phyloP scores from a whole-genome alignment of 1,284 basidiomycete species.

The Mycena sp. region DNA sequence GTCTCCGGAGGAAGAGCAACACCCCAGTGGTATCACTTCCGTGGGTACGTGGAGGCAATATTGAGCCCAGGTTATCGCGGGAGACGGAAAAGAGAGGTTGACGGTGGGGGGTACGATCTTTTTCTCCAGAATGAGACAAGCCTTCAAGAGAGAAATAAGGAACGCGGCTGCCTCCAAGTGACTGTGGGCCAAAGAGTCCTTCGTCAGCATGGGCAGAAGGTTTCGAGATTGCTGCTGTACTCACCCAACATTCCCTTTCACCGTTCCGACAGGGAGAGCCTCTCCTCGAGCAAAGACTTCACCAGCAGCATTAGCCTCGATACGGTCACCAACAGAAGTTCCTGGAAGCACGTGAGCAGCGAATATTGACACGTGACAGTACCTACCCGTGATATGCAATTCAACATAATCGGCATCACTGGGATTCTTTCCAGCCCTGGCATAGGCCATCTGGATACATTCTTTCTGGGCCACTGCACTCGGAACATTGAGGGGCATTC shows the following conservation, averaged over 20 bases:
- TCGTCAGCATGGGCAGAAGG: neutral
- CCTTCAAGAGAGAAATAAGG: conserved; percentile 51
- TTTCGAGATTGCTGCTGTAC: conserved; percentile 17
- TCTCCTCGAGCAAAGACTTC: conserved; percentile 42
- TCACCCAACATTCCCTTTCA: conserved; percentile 58
- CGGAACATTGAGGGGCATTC: neutral
- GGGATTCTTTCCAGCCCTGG: neutral
- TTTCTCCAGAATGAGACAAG: conserved; percentile 46
- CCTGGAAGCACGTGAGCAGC: conserved; percentile 36
- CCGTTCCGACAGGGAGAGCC: conserved; percentile 49
- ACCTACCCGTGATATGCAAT: neutral
- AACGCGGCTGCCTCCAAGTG: conserved; percentile 54
- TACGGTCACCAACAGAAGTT: conserved; percentile 59
- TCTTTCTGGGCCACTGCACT: neutral
- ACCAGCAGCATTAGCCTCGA: conserved; percentile 58
- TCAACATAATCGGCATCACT: neutral
- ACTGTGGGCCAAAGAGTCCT: conserved; percentile 35
- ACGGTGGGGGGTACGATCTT: conserved; percentile 51
- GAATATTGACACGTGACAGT: neutral
- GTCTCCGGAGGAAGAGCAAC: neutral
- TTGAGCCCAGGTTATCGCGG: conserved; percentile 36
- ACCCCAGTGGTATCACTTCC: conserved; percentile 1
- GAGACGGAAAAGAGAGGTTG: conserved; percentile 46
- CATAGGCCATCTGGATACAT: neutral
- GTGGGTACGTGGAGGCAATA: neutral